Conservation (phyloP, 2,329 filamentous ascomycete species). For the Diaporthe ilicicola region DNA sequence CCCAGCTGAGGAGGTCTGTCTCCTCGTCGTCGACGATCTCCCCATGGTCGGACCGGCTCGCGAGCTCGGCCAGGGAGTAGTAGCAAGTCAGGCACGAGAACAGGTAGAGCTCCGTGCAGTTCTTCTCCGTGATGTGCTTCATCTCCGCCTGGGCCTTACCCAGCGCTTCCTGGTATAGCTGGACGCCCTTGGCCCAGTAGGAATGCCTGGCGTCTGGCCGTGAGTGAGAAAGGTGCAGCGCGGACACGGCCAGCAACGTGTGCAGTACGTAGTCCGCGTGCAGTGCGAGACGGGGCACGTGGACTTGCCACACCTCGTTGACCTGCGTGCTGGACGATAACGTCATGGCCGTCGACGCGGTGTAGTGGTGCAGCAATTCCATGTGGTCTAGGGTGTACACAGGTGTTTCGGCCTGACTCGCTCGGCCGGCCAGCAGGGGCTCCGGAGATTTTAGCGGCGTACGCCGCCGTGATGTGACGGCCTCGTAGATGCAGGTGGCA, state of each 20-base stretch:
- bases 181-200: not conserved
- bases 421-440: not conserved
- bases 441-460: not conserved
- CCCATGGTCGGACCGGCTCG: not conserved
- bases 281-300: not conserved
- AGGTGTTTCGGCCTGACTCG: not conserved
- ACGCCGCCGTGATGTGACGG: not conserved
- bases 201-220: not conserved
- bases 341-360: not conserved
- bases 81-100: not conserved
- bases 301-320: not conserved
- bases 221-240: not conserved
- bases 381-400: not conserved
- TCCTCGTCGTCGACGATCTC: not conserved
- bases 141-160: not conserved
- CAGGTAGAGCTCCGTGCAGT: not conserved
- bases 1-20: not conserved
- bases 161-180: not conserved
- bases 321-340: not conserved
- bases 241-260: not conserved
- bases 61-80: conserved; percentile 1
- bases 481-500: conserved; percentile 2
- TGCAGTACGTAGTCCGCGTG: not conserved
- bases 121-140: not conserved
- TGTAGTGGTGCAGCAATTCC: not conserved